These are phyloP conservation scores for Fusarium coffeatum DNA, from an alignment of 2,329 filamentous ascomycete genomes.

Conservation along the genomic window DNA sequence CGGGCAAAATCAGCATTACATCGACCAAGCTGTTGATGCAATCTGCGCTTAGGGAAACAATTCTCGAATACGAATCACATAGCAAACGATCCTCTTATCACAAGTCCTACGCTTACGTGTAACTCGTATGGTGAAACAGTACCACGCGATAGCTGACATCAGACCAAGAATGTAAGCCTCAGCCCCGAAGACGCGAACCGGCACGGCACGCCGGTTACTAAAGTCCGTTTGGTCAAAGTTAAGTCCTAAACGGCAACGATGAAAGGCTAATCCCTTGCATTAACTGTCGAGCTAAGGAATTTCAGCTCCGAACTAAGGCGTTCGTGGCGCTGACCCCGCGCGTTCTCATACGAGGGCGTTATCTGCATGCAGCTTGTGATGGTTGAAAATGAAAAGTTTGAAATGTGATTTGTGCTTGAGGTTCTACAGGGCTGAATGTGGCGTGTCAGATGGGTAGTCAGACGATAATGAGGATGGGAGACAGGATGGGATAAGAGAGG, in stretches of 20 bases:
- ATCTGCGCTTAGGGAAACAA: background rate
- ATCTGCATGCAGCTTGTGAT: background rate
- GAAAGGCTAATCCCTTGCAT: background rate
- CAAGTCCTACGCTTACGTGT: background rate
- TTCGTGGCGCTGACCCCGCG: background rate
- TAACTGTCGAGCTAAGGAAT: background rate
- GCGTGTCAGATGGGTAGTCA: background rate
- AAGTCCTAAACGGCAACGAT: background rate
- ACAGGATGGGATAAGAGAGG: background rate
- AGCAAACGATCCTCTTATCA: background rate
- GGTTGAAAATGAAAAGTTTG: background rate
- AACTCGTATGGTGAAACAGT: background rate
- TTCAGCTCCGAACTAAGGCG: background rate
- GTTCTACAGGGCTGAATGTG: background rate
- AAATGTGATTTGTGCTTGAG: background rate
- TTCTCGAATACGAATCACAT: background rate
- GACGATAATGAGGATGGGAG: background rate
- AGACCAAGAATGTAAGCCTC: background rate
- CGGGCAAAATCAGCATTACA: conserved; percentile 2
- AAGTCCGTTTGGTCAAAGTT: background rate
- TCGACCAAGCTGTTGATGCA: conserved; percentile 1
- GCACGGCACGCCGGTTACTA: background rate
- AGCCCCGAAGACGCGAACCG: background rate
- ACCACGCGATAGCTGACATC: background rate
- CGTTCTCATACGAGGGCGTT: background rate